phyloP scores from a whole-genome alignment of 2,329 filamentous ascomycete species.

The Ophiostoma triangulosporum region DNA sequence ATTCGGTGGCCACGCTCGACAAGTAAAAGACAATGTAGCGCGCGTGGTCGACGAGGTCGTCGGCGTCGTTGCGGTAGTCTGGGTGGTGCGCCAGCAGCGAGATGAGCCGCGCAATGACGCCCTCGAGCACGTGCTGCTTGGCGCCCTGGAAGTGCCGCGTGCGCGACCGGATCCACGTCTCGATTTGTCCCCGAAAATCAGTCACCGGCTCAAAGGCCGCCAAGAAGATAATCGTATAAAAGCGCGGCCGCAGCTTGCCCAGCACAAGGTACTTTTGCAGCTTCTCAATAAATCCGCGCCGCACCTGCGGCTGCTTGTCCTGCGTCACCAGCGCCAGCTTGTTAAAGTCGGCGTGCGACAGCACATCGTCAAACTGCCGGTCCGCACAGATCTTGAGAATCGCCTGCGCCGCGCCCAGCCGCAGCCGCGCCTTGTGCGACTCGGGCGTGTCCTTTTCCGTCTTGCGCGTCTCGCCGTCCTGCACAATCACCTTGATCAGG shows the following conservation, averaged over 20 bases:
- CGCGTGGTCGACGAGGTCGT: conserved; percentile 67
- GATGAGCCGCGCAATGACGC: conserved; percentile 66
- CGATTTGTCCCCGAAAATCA: conserved; percentile 59
- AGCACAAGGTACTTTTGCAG: conserved; percentile 82
- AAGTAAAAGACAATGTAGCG: conserved; percentile 87
- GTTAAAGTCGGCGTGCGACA: conserved; percentile 66
- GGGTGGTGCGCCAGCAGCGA: conserved; percentile 88
- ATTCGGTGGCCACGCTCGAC: conserved; percentile 65
- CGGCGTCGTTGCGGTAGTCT: conserved; percentile 58
- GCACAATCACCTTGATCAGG: conserved; percentile 60
- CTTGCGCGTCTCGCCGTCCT: conserved; percentile 39
- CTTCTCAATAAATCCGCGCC: conserved; percentile 66
- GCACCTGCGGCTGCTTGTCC: conserved; percentile 60
- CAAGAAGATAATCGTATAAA: conserved; percentile 81
- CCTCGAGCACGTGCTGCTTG: conserved; percentile 59
- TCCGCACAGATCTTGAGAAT: conserved; percentile 72
- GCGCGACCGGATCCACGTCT: conserved; percentile 82
- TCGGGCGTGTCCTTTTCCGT: conserved; percentile 58
- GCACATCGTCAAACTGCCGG: conserved; percentile 60
- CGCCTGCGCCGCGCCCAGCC: conserved; percentile 67
- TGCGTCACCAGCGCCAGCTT: conserved; percentile 69
- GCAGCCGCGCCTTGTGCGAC: conserved; percentile 66
- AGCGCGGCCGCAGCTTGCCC: conserved; percentile 55
- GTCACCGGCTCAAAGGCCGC: conserved; percentile 74
- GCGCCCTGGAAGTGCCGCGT: conserved; percentile 48